phyloP scores from a whole-genome alignment of 768 basidiomycete species.

The Calocybe gangraenosa region DNA sequence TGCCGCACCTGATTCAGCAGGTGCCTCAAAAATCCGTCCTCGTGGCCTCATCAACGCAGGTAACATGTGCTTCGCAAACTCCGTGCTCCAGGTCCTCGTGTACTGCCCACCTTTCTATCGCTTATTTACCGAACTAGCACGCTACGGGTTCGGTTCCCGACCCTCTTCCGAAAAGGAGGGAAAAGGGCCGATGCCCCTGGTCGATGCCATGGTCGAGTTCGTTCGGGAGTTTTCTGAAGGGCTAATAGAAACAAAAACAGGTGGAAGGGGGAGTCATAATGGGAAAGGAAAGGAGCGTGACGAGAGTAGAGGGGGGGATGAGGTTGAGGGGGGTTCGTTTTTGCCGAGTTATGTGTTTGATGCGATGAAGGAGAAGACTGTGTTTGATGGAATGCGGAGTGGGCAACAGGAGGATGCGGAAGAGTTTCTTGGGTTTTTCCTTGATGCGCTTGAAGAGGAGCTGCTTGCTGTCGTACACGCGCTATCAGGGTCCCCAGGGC shows the following conservation, averaged over 20 bases:
- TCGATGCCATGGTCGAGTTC: slow-evolving; percentile 69
- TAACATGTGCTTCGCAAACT: slow-evolving; percentile 98
- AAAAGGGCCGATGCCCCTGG: slow-evolving; percentile 44
- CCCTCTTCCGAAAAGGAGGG: slow-evolving; percentile 20
- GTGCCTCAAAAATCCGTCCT: slow-evolving; percentile 40
- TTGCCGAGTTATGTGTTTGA: slow-evolving; percentile 86
- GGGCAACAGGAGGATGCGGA: slow-evolving; percentile 98
- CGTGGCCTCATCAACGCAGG: slow-evolving; percentile 91
- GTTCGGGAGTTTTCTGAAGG: slow-evolving; percentile 63
- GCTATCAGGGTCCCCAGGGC: slow-evolving; percentile 29
- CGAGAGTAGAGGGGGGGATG: slow-evolving; percentile 30
- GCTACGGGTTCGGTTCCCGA: slow-evolving; percentile 30
- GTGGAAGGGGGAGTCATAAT: slow-evolving; percentile 35
- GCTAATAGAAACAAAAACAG: slow-evolving; percentile 20
- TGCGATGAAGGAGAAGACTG: slow-evolving; percentile 89
- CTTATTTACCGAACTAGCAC: slow-evolving; percentile 70
- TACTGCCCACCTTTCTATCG: slow-evolving; percentile 86
- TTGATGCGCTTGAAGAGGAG: slow-evolving; percentile 94
- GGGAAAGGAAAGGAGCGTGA: slow-evolving; percentile 21
- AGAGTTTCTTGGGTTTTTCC: slow-evolving; percentile 96
- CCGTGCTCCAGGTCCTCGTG: slow-evolving; percentile 85
- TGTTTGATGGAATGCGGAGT: slow-evolving; percentile 91
- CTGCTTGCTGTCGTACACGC: slow-evolving; percentile 57
- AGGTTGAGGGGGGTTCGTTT: slow-evolving; percentile 64
- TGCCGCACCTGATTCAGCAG: slow-evolving; percentile 18